Percentiles rank a stretch among this genome's conserved stretches.
Conservation (phyloP, 371 early-diverging fungal species). For the Funneliformis caledonium region DNA sequence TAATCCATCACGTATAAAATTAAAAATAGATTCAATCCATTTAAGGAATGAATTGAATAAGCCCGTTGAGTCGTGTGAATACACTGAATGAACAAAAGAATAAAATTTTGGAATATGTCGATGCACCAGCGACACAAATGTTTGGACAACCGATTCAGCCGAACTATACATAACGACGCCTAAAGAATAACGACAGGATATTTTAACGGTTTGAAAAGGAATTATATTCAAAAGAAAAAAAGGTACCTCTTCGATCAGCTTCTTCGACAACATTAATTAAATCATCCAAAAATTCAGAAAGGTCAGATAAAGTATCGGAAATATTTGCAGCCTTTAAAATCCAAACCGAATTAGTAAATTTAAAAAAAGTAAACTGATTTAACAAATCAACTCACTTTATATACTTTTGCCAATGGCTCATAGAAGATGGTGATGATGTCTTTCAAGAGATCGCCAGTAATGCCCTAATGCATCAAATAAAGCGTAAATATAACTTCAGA, state of each 20-base stretch:
- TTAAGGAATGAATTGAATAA: constrained; percentile 50
- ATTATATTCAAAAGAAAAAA: neutral
- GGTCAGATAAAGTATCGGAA: constrained; percentile 61
- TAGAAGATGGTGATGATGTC: constrained; percentile 70
- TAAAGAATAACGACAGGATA: neutral
- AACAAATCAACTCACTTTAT: constrained; percentile 45
- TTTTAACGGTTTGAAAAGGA: neutral
- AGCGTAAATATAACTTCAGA: constrained; percentile 43
- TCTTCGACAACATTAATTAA: constrained; percentile 59
- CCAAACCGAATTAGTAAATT: no score
- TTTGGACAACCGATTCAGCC: constrained; percentile 8
- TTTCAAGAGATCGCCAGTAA: constrained; percentile 65
- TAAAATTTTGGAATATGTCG: constrained; percentile 64
- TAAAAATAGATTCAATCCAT: constrained; percentile 50
- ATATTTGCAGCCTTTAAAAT: constrained; percentile 59
- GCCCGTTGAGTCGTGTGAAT: constrained; percentile 55
- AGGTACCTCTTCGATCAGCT: constrained; percentile 49
- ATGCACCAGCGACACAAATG: constrained; percentile 50
- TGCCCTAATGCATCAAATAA: constrained; percentile 56
- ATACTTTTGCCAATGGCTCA: constrained; percentile 66
- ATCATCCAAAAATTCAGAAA: constrained; percentile 62
- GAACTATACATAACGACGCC: neutral
- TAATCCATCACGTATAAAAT: constrained; percentile 41
- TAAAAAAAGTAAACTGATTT: neutral
- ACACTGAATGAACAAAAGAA: constrained; percentile 64